These are phyloP conservation scores for Leccinum ochraceum DNA, from an alignment of 768 basidiomycete genomes.

Conservation along the genomic window DNA sequence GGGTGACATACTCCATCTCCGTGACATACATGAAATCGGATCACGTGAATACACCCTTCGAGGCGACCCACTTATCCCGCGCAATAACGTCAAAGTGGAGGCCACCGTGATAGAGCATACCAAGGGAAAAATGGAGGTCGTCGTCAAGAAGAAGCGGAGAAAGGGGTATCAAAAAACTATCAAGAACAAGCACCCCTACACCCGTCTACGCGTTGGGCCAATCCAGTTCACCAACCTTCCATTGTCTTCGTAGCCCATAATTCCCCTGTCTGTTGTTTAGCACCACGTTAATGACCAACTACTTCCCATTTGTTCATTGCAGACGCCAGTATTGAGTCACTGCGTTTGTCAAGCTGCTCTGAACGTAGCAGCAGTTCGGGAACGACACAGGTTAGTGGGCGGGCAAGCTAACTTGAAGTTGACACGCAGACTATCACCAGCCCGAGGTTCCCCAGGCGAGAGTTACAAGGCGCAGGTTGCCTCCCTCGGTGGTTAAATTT, in stretches of 20 bases:
- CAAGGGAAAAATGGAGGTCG: slow-evolving; percentile 87
- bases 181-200: slow-evolving; percentile 91
- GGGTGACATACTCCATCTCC: slow-evolving; percentile 81
- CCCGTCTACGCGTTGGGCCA: slow-evolving; percentile 88
- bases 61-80: slow-evolving; percentile 69
- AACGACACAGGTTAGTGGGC: background rate
- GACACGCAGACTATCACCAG: background rate
- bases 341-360: background rate
- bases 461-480: background rate
- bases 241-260: slow-evolving; percentile 27
- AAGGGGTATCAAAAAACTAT: slow-evolving; percentile 97
- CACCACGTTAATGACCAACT: slow-evolving; percentile 4
- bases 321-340: background rate
- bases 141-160: slow-evolving; percentile 97
- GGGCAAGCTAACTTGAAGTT: background rate
- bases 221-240: slow-evolving; percentile 52
- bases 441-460: background rate
- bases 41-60: slow-evolving; percentile 93
- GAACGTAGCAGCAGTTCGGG: background rate
- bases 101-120: slow-evolving; percentile 98
- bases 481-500: background rate
- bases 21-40: slow-evolving; percentile 91
- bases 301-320: background rate
- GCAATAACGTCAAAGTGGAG: slow-evolving; percentile 66
- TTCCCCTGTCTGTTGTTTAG: background rate